These are phyloP conservation scores for Ascochyta clinopodiicola DNA, from an alignment of 2,329 filamentous ascomycete genomes.

Conservation along the genomic window DNA sequence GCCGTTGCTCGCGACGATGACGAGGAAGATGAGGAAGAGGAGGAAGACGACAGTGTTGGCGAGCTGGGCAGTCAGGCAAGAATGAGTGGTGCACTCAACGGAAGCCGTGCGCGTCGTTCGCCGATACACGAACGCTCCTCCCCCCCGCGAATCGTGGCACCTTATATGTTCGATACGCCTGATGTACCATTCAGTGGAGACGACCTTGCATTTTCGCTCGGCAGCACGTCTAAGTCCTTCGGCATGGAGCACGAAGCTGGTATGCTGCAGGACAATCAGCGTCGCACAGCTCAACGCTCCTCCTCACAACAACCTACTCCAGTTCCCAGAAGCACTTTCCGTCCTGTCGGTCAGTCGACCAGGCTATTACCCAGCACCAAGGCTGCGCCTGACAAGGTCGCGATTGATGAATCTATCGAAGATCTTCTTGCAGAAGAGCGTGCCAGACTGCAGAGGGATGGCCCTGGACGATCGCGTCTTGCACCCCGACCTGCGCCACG, in stretches of 20 bases:
- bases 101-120: constrained; percentile 14
- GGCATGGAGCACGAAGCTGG: constrained; percentile 43
- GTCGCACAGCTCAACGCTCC: constrained; percentile 3
- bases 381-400: constrained; percentile 3
- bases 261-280: constrained; percentile 25
- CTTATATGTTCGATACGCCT: constrained; percentile 30
- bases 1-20: constrained; percentile 34
- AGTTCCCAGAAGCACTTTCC: not conserved
- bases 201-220: constrained; percentile 28
- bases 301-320: constrained; percentile 12
- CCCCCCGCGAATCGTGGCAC: constrained; percentile 13
- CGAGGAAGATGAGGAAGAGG: constrained; percentile 24
- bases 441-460: constrained; percentile 23
- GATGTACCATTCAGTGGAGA: constrained; percentile 29
- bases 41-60: constrained; percentile 22
- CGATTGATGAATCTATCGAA: constrained; percentile 19
- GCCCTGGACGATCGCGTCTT: constrained; percentile 8
- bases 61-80: constrained; percentile 21
- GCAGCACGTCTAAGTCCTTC: constrained; percentile 44
- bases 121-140: constrained; percentile 12
- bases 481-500: not conserved
- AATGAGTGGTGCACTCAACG: constrained; percentile 20
- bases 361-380: not conserved
- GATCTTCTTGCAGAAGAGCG: constrained; percentile 28
- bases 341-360: not conserved